phyloP scores from a whole-genome alignment of 148 eudicot species.

The Nyssa sinensis region DNA sequence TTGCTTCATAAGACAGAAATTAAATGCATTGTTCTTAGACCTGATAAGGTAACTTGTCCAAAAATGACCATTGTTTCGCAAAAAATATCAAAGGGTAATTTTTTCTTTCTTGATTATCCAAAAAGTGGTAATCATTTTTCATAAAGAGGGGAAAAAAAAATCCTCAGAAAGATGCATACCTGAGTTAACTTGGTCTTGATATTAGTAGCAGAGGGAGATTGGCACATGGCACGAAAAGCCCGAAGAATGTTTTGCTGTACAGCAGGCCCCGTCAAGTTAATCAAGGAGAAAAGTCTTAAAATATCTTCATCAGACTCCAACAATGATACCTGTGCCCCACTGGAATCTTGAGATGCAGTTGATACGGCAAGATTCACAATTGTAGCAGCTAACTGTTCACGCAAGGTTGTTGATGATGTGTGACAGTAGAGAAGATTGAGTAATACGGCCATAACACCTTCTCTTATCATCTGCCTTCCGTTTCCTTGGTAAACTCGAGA shows the following conservation, averaged over 20 bases:
- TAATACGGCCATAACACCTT: conserved; percentile 28
- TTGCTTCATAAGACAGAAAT: neutral
- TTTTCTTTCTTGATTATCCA: neutral
- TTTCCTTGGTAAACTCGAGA: conserved; percentile 35
- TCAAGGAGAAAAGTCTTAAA: conserved; percentile 28
- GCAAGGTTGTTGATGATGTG: conserved; percentile 28
- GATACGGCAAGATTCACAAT: conserved; percentile 35
- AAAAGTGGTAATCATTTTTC: neutral
- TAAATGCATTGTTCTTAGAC: neutral
- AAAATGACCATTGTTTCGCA: neutral
- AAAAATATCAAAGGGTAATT: neutral
- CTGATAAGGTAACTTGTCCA: neutral
- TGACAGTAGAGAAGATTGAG: conserved; percentile 37
- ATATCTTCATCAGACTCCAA: conserved; percentile 37
- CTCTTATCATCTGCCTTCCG: conserved; percentile 34
- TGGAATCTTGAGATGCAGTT: conserved; percentile 20
- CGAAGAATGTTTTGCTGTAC: conserved; percentile 34
- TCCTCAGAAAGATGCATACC: conserved; percentile 15
- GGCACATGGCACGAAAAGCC: conserved; percentile 40
- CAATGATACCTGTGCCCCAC: conserved; percentile 21
- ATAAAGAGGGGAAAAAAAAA: neutral
- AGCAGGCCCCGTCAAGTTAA: conserved; percentile 18
- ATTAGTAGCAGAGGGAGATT: conserved; percentile 28
- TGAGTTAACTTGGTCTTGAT: conserved; percentile 30
- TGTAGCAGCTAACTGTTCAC: conserved; percentile 36